Conservation (phyloP, 2,329 filamentous ascomycete genomes). For the Nemania diffusa region DNA sequence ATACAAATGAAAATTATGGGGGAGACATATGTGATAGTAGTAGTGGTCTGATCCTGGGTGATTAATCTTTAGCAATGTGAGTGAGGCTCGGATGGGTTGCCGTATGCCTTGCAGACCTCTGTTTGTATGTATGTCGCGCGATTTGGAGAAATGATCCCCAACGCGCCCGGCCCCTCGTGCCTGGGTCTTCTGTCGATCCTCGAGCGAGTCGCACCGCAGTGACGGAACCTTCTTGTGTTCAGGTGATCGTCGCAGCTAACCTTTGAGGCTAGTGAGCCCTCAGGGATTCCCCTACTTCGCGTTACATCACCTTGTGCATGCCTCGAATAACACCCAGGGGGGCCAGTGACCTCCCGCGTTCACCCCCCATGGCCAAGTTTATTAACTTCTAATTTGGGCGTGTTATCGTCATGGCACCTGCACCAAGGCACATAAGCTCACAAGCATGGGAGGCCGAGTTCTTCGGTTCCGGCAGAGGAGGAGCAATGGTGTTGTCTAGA, state of each 20-base stretch:
- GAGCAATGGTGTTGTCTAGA: slow-evolving; percentile 23
- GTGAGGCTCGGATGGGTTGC: not conserved
- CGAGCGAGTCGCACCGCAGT: slow-evolving; percentile 30
- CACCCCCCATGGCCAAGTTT: slow-evolving; percentile 20
- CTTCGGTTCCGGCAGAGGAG: slow-evolving; percentile 22
- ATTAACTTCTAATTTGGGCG: slow-evolving; percentile 23
- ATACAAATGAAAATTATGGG: no score
- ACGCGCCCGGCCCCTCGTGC: slow-evolving; percentile 28
- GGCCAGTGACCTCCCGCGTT: slow-evolving; percentile 21
- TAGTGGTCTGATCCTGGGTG: no score
- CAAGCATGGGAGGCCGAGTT: slow-evolving; percentile 19
- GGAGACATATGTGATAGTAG: no score
- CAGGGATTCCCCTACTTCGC: slow-evolving; percentile 32
- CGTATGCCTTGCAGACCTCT: not conserved
- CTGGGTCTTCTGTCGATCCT: slow-evolving; percentile 31
- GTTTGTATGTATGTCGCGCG: not conserved
- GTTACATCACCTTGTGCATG: slow-evolving; percentile 26
- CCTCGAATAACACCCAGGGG: slow-evolving; percentile 7
- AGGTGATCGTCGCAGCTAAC: slow-evolving; percentile 37
- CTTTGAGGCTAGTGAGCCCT: slow-evolving; percentile 35
- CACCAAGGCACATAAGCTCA: slow-evolving; percentile 20
- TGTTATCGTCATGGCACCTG: slow-evolving; percentile 31
- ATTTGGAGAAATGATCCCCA: not conserved
- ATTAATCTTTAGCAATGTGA: no score
- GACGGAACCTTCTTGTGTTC: slow-evolving; percentile 20